A percentile compares a stretch with the other conserved stretches of the same genome.
These are phyloP conservation scores for Yamadazyma atmosphaerica DNA, from an alignment of 1,139 yeast species.

Conservation along the genomic window DNA sequence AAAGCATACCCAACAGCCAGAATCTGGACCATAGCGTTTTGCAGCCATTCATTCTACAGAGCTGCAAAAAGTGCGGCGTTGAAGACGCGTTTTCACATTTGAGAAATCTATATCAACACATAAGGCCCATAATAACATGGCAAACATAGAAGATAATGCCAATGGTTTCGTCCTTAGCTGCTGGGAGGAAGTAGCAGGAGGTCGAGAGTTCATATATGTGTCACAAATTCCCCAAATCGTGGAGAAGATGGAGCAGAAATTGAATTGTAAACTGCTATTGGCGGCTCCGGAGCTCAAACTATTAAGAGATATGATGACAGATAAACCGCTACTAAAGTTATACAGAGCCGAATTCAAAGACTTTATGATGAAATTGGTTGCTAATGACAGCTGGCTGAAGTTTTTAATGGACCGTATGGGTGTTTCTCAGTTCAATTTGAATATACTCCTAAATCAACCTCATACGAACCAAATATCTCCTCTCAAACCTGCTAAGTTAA, in stretches of 20 bases:
- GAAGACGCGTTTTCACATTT: no score
- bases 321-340: slow-evolving; percentile 29
- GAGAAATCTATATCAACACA: no score
- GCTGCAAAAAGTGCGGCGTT: no score
- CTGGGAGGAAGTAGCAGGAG: slow-evolving; percentile 26
- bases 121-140: background rate
- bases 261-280: slow-evolving; percentile 24
- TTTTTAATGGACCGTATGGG: slow-evolving; percentile 28
- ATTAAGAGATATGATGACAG: slow-evolving; percentile 26
- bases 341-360: slow-evolving; percentile 26
- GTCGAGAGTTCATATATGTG: slow-evolving; percentile 24
- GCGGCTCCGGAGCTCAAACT: slow-evolving; percentile 25
- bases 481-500: background rate
- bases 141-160: slow-evolving; percentile 8
- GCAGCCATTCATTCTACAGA: no score
- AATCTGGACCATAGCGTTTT: no score
- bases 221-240: slow-evolving; percentile 29
- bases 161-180: slow-evolving; percentile 26
- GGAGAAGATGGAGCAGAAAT: slow-evolving; percentile 25
- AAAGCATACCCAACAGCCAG: no score
- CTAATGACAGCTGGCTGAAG: slow-evolving; percentile 20
- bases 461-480: slow-evolving; percentile 1
- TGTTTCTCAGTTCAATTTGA: slow-evolving; percentile 15
- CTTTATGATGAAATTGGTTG: slow-evolving; percentile 32
- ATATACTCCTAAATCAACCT: background rate